Evolutionary conservation across 805 yeast species (phyloP), one percentile per base, ranked within the genome.

Genomic region (Cyberlindnera euphorbiiphila): DNA sequence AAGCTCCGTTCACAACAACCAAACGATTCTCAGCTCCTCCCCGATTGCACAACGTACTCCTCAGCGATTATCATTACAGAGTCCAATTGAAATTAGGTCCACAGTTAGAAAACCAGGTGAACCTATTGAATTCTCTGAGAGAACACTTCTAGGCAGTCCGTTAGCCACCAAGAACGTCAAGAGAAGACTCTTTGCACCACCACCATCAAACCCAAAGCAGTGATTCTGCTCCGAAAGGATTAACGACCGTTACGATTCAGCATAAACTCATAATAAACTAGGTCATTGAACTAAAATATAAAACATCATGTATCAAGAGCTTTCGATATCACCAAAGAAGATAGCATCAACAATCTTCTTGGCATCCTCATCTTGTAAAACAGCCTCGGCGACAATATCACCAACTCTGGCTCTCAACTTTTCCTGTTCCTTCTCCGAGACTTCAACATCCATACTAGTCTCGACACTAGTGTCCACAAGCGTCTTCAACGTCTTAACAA

Each of bases 381-480:
- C 65, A 19, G 61, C 63, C 6, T 68, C 61, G 2, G 84, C 68
- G 37, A 87, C 62, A 0, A 69, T 61, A 12, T 64, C 68, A 31
- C 95, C 96, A 13, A 85, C 66, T 52, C 84, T 73, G 4, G 69
- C 72, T 6, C 51, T 62, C 32, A 85, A 59, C 50, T 72, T 80
- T 2, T 51, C 46, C 29, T 57, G 57, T 21, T 65, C 69, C 8
- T 49, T 59, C 10, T 60, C 67, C 2, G 56, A 47, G 2, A 68
- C 37, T 13, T 60, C 66, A 26, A 65, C 60, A 4, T 63, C 71
- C 46, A 66, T 66, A 10, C 59, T 63, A 25, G 50, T 32, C 14
- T 60, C 47, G 28, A 59, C 61, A 11, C 14, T 27, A 2, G 60
- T 61, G 22, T 50, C 29, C 8, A 45, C 39, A 29, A 84, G 63